Conservation (phyloP, 2,329 filamentous ascomycete genomes). For the Dactylellina parvicollis region DNA sequence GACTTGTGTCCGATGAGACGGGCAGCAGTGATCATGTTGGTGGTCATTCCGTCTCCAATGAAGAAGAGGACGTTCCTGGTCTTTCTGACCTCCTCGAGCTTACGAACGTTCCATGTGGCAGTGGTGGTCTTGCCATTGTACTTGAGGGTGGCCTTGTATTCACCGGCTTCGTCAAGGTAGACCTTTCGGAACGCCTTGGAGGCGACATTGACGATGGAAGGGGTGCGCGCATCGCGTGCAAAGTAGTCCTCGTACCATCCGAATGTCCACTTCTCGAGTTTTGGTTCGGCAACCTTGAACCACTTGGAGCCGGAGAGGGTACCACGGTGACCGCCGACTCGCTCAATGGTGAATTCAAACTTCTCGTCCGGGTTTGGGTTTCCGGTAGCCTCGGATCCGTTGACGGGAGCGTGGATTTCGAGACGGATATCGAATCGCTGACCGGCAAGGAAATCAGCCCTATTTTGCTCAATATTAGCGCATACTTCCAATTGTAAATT, state of each 20-base stretch:
- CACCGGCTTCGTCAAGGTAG: constrained; percentile 79
- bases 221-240: constrained; percentile 74
- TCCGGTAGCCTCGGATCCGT: constrained; percentile 81
- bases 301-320: constrained; percentile 70
- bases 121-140: constrained; percentile 80
- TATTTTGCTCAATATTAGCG: constrained; percentile 56
- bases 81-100: constrained; percentile 74
- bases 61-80: constrained; percentile 88
- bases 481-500: not conserved
- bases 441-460: constrained; percentile 81
- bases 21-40: constrained; percentile 82
- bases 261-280: constrained; percentile 83
- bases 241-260: constrained; percentile 87
- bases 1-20: constrained; percentile 82
- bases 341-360: constrained; percentile 79
- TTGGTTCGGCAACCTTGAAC: constrained; percentile 76
- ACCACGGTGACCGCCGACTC: constrained; percentile 65
- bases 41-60: constrained; percentile 78
- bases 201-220: constrained; percentile 80
- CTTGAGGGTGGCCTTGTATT: constrained; percentile 77
- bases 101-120: constrained; percentile 80
- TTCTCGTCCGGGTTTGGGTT: constrained; percentile 74
- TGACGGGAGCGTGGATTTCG: constrained; percentile 82
- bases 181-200: constrained; percentile 81
- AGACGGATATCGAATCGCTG: constrained; percentile 86